Conservation (phyloP, 257 asterid genomes). For the Buddleja alternifolia region DNA sequence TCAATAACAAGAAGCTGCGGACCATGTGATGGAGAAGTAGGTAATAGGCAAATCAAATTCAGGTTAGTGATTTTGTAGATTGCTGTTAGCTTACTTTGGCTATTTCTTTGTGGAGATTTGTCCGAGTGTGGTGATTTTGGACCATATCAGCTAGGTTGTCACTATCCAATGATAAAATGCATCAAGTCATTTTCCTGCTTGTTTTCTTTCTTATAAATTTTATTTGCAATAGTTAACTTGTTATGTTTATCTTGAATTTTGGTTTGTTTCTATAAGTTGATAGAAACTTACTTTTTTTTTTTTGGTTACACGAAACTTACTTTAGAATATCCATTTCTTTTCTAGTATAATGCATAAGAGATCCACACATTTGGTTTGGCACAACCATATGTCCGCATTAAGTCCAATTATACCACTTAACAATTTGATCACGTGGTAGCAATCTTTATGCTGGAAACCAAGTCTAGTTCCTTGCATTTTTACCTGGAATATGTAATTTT, state of each 20-base stretch:
- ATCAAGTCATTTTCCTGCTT: not conserved
- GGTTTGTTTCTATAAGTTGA: not conserved
- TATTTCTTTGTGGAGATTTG: not conserved
- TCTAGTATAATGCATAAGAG: not conserved
- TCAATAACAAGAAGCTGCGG: not conserved
- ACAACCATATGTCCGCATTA: not conserved
- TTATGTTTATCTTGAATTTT: not conserved
- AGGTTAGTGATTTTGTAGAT: conserved; percentile 1
- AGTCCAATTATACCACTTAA: not conserved
- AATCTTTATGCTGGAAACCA: not conserved
- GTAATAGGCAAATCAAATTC: conserved; percentile 10
- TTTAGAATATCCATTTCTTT: not conserved
- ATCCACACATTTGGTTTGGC: not conserved
- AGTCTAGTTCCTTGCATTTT: conserved; percentile 3
- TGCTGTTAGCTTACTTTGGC: not conserved
- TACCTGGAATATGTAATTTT: conserved; percentile 1
- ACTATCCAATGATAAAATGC: not conserved
- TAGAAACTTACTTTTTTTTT: too few species aligned
- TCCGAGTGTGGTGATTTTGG: not conserved
- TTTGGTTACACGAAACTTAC: too few species aligned
- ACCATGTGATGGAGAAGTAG: conserved; percentile 6
- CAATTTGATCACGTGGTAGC: not conserved
- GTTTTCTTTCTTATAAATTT: not conserved
- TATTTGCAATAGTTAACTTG: not conserved
- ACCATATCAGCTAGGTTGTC: not conserved